Conservation (phyloP, 495 filamentous ascomycete species). For the Xylaria bambusicola region DNA sequence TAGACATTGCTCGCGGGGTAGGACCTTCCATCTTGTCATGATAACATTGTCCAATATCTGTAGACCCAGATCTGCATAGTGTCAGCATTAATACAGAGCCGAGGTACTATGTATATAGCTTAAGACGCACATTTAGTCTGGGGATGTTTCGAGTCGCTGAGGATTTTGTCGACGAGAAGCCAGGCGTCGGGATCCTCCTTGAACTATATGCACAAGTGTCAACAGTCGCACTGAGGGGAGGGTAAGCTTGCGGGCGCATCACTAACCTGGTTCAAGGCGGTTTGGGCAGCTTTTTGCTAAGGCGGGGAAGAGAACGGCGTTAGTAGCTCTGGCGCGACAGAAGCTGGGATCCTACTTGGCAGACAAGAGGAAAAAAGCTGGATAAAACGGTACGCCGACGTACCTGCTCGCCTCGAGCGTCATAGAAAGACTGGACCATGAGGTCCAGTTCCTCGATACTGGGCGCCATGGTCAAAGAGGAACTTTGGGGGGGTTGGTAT, state of each 20-base stretch:
- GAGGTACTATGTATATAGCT: slow-evolving; percentile 6
- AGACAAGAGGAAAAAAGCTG: neutral
- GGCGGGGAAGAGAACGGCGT: slow-evolving; percentile 33
- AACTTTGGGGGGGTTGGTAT: slow-evolving; percentile 19
- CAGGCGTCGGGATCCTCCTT: slow-evolving; percentile 98
- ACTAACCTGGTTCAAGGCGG: slow-evolving; percentile 88
- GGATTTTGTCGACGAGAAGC: slow-evolving; percentile 93
- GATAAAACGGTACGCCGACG: slow-evolving; percentile 30
- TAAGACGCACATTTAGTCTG: slow-evolving; percentile 87
- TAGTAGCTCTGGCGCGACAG: slow-evolving; percentile 23
- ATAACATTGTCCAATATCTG: slow-evolving; percentile 98
- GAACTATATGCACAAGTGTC: slow-evolving; percentile 62
- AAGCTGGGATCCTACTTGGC: neutral
- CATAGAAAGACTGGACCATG: slow-evolving; percentile 94
- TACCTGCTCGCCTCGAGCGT: slow-evolving; percentile 90
- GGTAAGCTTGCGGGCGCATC: slow-evolving; percentile 25
- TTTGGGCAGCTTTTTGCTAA: slow-evolving; percentile 97
- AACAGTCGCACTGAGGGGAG: slow-evolving; percentile 28
- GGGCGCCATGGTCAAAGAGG: slow-evolving; percentile 49
- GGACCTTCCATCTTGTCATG: slow-evolving; percentile 97
- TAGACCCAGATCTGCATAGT: slow-evolving; percentile 74
- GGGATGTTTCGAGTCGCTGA: slow-evolving; percentile 83
- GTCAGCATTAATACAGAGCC: slow-evolving; percentile 46
- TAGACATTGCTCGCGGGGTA: slow-evolving; percentile 93
- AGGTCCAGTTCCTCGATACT: slow-evolving; percentile 90